These are phyloP conservation scores for Medakamo hakoo DNA, from an alignment of 139 green algal species.

Conservation along the genomic window DNA sequence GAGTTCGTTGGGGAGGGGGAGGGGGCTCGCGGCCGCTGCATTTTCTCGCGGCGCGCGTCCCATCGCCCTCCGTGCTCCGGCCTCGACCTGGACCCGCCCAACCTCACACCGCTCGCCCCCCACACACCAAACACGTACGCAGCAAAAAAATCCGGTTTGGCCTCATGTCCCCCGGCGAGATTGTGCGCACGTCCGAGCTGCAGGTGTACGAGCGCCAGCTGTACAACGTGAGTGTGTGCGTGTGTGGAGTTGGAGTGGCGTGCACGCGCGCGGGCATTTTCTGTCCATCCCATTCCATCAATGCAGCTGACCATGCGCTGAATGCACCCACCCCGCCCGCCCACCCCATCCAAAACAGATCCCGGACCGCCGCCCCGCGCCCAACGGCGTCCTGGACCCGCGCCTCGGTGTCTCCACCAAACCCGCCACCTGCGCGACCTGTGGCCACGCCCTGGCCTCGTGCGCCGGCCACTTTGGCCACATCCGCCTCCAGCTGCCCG, in stretches of 20 bases:
- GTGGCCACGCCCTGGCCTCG: conserved; percentile 72
- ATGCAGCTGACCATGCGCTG: not conserved
- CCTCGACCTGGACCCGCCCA: not conserved
- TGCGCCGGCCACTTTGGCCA: conserved; percentile 97
- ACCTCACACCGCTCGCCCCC: not conserved
- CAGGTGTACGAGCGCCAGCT: conserved; percentile 73
- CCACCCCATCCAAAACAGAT: conserved; percentile 30
- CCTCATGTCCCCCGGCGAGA: conserved; percentile 66
- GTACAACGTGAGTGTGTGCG: conserved; percentile 47
- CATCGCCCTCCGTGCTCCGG: not conserved
- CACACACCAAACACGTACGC: conserved; percentile 2
- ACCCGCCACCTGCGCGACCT: conserved; percentile 70
- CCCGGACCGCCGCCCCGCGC: conserved; percentile 60
- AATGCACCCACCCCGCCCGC: not conserved
- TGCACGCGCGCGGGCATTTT: not conserved
- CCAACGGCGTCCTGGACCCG: conserved; percentile 72
- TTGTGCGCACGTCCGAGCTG: conserved; percentile 64
- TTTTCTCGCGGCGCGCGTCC: no score
- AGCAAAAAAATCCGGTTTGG: conserved; percentile 77
- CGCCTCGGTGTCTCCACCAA: conserved; percentile 73
- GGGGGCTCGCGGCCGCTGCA: not conserved
- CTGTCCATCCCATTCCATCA: not conserved
- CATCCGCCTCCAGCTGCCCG: conserved; percentile 88
- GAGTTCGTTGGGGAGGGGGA: not conserved
- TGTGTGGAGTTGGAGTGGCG: not conserved